A percentile compares a stretch with the other conserved stretches of the same genome.
Evolutionary conservation across 371 early-diverging fungal species (phyloP).

Genomic region (Basidiobolus meristosporus): DNA sequence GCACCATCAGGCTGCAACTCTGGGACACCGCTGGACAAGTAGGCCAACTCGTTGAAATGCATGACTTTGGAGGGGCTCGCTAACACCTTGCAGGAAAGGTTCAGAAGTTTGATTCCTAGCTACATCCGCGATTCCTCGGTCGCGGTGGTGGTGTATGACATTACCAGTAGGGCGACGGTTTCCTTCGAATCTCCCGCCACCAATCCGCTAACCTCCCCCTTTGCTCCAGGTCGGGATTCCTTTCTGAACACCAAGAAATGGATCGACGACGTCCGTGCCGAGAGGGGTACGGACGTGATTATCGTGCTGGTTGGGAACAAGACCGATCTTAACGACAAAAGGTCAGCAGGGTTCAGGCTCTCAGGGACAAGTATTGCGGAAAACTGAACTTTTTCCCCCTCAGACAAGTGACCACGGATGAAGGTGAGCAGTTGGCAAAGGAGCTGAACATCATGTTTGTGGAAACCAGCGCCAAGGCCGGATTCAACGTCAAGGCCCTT

Average conservation of each 20-base stretch:
- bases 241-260: constrained; percentile 92
- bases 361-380: background rate
- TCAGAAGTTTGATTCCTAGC: constrained; percentile 90
- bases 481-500: constrained; percentile 87
- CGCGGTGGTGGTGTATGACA: constrained; percentile 94
- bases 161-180: constrained; percentile 43
- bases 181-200: background rate
- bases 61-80: background rate
- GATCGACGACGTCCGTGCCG: constrained; percentile 96
- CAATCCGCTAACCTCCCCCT: background rate
- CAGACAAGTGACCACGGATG: constrained; percentile 83
- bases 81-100: constrained; percentile 49
- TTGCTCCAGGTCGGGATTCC: constrained; percentile 55
- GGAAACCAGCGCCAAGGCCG: constrained; percentile 93
- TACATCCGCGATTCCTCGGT: constrained; percentile 98
- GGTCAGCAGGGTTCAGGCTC: constrained; percentile 18
- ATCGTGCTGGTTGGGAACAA: constrained; percentile 99
- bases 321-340: constrained; percentile 85
- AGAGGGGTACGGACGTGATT: constrained; percentile 91
- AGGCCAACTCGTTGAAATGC: constrained; percentile 3
- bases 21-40: constrained; percentile 99
- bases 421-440: constrained; percentile 89
- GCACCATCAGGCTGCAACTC: constrained; percentile 93
- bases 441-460: constrained; percentile 92
- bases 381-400: background rate